Evolutionary conservation across 352 stramenopile genomes (phyloP), one percentile per base, ranked within the genome.

Genomic region (Globisporangium takayamanum): DNA sequence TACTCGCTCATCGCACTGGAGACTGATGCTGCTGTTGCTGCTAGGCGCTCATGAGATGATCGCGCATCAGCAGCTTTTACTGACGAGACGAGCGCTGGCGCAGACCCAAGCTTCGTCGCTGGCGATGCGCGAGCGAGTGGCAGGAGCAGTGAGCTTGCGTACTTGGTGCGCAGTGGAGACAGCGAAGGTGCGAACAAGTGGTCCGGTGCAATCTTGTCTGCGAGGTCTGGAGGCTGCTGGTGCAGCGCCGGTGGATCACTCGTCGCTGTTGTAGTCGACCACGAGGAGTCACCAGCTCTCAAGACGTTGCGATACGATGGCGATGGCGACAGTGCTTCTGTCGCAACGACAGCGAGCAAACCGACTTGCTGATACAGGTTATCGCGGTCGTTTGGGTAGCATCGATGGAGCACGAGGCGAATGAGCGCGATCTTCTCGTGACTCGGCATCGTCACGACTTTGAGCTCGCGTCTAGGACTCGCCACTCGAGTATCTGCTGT

Each of bases 291-390:
- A 12, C 33, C 11, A 10, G 33, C 10, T 12, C 33, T 39, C 33
- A 7, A 12, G 33, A 39, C 7, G 5, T 12, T 39, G 33, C 33
- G 33, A 12, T 39, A 39, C 20, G 30, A 49, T 16, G 15, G 10
- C 49, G 36, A 3, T 39, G n/a, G 14, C 25, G 25, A 15, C 11
- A 16, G n/a, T 3, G 20, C 41, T 42, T 58, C 39, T 5, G 72
- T 50, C 8, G 57, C 69, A 12, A 64, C 30, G 5, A 81, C 65
- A 0, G 63, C 72, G 6, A 68, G 60, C 26, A 84, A 44, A 1
- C 69, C 69, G 30, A 88, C 73, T 61, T 88, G 78, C 53, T 79
- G 72, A 51, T 80, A 88, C 2, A 82, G 30, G 30, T 88, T 88
- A 12, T 55, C 44, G 18, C 30, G 51, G 50, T 79, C 67, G 54